Evolutionary conservation across 495 filamentous ascomycete species (phyloP).

Genomic region (Aspergillus affinis): DNA sequence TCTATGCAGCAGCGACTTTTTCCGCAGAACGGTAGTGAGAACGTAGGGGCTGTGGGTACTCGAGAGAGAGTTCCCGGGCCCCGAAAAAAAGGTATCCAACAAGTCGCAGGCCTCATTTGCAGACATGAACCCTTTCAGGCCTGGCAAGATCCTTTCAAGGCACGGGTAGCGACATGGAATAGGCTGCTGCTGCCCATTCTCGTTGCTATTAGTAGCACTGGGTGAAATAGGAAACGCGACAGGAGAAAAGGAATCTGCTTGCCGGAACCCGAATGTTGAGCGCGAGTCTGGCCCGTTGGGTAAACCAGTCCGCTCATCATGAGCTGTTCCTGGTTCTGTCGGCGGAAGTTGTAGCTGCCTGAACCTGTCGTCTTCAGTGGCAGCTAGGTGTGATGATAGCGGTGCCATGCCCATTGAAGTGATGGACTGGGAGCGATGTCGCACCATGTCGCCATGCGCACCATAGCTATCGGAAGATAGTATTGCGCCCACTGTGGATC

Average conservation of each 20-base stretch:
- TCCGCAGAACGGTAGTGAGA: conserved; percentile 36
- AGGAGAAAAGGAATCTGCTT: background rate
- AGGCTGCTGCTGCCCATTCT: background rate
- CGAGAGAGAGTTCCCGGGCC: conserved; percentile 32
- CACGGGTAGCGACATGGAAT: conserved; percentile 20
- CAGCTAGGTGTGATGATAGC: background rate
- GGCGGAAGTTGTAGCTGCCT: background rate
- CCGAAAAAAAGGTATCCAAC: conserved; percentile 51
- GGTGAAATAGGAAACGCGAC: background rate
- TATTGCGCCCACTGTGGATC: background rate
- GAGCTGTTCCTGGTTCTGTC: background rate
- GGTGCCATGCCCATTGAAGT: background rate
- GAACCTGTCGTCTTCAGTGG: background rate
- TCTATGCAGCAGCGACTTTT: conserved; percentile 32
- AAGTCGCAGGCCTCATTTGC: conserved; percentile 47
- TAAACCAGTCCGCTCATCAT: background rate
- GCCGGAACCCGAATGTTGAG: background rate
- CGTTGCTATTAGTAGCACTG: background rate
- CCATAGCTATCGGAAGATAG: background rate
- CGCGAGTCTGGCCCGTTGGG: background rate
- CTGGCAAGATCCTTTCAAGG: conserved; percentile 31
- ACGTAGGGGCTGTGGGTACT: conserved; percentile 36
- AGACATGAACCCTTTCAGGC: conserved; percentile 39
- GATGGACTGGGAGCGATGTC: background rate
- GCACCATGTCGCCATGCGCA: background rate